Conservation (phyloP, 2,329 filamentous ascomycete genomes). For the Fusarium pseudocircinatum region DNA sequence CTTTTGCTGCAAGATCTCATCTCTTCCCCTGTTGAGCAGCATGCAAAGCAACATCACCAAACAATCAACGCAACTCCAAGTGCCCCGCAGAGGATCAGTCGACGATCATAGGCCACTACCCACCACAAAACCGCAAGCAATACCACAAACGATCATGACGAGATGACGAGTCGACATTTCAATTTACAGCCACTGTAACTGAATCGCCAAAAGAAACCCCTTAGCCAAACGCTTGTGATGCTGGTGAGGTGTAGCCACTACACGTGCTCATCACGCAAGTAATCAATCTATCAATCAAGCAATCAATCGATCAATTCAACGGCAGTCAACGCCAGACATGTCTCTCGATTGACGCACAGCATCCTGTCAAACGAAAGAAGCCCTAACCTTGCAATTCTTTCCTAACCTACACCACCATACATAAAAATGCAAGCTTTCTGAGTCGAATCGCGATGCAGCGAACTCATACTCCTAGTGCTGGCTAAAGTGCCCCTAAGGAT, state of each 20-base stretch:
- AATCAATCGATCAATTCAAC: conserved; percentile 20
- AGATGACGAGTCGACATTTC: conserved; percentile 22
- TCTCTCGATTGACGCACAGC: conserved; percentile 22
- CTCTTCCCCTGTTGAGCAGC: conserved; percentile 22
- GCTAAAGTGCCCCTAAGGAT: conserved; percentile 6
- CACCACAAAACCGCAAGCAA: conserved; percentile 26
- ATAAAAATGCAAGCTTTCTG: not conserved
- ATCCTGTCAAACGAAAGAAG: conserved; percentile 6
- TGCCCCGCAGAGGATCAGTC: conserved; percentile 30
- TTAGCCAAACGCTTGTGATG: not conserved
- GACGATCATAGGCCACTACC: conserved; percentile 23
- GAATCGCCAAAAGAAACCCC: conserved; percentile 2
- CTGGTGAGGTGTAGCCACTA: conserved; percentile 15
- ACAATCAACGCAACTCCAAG: not conserved
- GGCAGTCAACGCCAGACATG: conserved; percentile 15
- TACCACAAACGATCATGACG: conserved; percentile 16
- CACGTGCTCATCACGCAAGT: conserved; percentile 22
- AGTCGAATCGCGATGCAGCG: conserved; percentile 10
- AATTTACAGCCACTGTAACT: not conserved
- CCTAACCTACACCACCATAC: not conserved
- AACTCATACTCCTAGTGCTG: conserved; percentile 8
- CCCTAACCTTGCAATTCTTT: not conserved
- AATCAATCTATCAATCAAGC: conserved; percentile 9
- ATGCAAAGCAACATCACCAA: not conserved
- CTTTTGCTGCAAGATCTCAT: conserved; percentile 29